Evolutionary conservation across 306 rosid genomes (phyloP), one percentile per base, ranked within the genome.

Genomic region (Prosopis cineraria): DNA sequence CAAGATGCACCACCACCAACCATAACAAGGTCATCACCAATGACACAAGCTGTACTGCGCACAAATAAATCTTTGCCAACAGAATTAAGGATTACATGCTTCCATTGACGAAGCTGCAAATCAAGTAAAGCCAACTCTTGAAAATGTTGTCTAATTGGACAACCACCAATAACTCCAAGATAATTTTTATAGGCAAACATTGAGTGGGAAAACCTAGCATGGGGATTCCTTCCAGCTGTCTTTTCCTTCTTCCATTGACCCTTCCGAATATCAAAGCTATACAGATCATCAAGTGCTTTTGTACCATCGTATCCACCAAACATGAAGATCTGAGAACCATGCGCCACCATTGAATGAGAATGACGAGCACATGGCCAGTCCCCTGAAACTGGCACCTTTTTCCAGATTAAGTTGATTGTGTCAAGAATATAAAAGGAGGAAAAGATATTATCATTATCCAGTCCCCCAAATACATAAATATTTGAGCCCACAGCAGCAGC

Each of bases 1-100:
- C 98, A 92, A 60, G 98, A 40, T 62, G 97, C 97, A 24, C 98
- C 98, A 30, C 98, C 98, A 59, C 98, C 98, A 74, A 93, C 76
- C 79, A 93, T 59, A 36, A 93, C 81, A 78, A 95, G 96, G 76
- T 92, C 85, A 73, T 91, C 88, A n/a, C 93, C 89, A 34, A 92
- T 34, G 22, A 95, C 84, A 75, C 74, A 88, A 41, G 89, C 88
- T 24, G 98, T 86, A 87, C 97, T 88, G 45, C 98, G 96, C 60
- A 95, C 93, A 91, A 95, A 92, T 84, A 95, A 88, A 84, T 90
- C 90, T 73, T 85, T 86, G 19, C 88, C 91, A 5, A 48, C 69
- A 68, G 97, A 88, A 80, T 86, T 75, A 53, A 95, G 93, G 77
- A 84, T 86, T 36, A 87, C 88, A 81, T 89, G 88, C 85, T 86